Percentiles rank a stretch among this genome's conserved stretches.
phyloP scores from a whole-genome alignment of 2,329 filamentous ascomycete genomes.

The Daldinia eschscholtzii region DNA sequence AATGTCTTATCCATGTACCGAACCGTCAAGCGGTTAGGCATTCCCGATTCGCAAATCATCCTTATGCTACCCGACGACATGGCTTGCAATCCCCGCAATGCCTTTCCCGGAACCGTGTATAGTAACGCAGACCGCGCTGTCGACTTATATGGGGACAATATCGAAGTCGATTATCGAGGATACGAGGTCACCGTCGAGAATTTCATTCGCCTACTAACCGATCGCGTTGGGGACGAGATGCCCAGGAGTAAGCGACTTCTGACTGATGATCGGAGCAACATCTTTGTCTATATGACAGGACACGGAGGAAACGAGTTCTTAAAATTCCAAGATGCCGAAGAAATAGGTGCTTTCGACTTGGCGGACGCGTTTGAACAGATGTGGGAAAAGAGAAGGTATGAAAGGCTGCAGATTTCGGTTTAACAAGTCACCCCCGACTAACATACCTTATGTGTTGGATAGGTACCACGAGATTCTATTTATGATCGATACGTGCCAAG shows the following conservation, averaged over 20 bases:
- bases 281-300: slow-evolving; percentile 98
- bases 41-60: slow-evolving; percentile 98
- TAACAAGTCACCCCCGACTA: slow-evolving; percentile 11
- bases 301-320: slow-evolving; percentile 98
- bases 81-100: slow-evolving; percentile 98
- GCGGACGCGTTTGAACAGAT: slow-evolving; percentile 99
- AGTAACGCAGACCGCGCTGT: slow-evolving; percentile 97
- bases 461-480: slow-evolving; percentile 97
- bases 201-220: slow-evolving; percentile 94
- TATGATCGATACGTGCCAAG: slow-evolving; percentile 99
- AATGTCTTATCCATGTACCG: slow-evolving; percentile 98
- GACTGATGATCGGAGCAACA: slow-evolving; percentile 96
- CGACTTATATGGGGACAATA: slow-evolving; percentile 97
- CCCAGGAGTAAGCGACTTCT: slow-evolving; percentile 92
- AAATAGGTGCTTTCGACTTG: slow-evolving; percentile 95
- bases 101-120: slow-evolving; percentile 97
- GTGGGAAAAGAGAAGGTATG: slow-evolving; percentile 98
- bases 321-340: slow-evolving; percentile 98
- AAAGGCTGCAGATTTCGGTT: background rate
- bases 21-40: slow-evolving; percentile 96
- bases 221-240: slow-evolving; percentile 93
- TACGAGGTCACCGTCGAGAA: slow-evolving; percentile 99
- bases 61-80: slow-evolving; percentile 99
- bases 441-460: slow-evolving; percentile 19
- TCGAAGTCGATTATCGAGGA: slow-evolving; percentile 97